phyloP scores from a whole-genome alignment of 2,329 filamentous ascomycete genomes.

The Fusarium cyanostomum region DNA sequence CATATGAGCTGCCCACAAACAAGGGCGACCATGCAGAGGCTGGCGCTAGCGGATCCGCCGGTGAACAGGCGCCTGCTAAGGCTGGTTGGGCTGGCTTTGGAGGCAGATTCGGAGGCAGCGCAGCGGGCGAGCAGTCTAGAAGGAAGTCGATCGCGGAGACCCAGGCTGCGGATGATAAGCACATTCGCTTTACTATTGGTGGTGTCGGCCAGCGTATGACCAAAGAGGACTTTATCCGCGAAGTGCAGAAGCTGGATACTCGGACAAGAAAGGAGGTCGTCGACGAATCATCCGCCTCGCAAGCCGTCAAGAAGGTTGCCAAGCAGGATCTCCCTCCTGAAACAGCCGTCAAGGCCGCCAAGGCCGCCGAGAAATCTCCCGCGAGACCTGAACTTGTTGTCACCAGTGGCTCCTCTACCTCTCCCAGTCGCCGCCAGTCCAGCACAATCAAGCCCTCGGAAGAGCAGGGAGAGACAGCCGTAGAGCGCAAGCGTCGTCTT shows the following conservation, averaged over 20 bases:
- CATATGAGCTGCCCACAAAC: constrained; percentile 75
- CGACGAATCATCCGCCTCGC: constrained; percentile 59
- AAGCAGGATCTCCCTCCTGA: constrained; percentile 49
- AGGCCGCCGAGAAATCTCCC: constrained; percentile 27
- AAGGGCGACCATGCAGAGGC: constrained; percentile 50
- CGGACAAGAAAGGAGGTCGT: constrained; percentile 67
- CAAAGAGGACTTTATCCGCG: constrained; percentile 80
- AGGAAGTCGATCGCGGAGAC: constrained; percentile 54
- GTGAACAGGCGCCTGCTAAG: constrained; percentile 53
- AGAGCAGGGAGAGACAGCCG: constrained; percentile 69
- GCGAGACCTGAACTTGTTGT: constrained; percentile 8
- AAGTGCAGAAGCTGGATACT: constrained; percentile 77
- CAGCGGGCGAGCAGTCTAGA: constrained; percentile 50
- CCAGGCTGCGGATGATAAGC: constrained; percentile 72
- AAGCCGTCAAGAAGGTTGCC: constrained; percentile 60
- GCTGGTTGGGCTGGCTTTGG: constrained; percentile 62
- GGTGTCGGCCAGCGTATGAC: constrained; percentile 79
- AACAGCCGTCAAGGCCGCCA: constrained; percentile 33
- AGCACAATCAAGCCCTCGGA: constrained; percentile 34
- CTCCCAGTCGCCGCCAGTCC: constrained; percentile 22
- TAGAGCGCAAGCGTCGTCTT: constrained; percentile 73
- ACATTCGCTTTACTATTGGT: constrained; percentile 80
- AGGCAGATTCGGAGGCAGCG: constrained; percentile 26
- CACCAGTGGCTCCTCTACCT: constrained; percentile 13
- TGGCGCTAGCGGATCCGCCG: constrained; percentile 51